Conservation (phyloP, 306 rosid species). For the Corylus avellana region DNA sequence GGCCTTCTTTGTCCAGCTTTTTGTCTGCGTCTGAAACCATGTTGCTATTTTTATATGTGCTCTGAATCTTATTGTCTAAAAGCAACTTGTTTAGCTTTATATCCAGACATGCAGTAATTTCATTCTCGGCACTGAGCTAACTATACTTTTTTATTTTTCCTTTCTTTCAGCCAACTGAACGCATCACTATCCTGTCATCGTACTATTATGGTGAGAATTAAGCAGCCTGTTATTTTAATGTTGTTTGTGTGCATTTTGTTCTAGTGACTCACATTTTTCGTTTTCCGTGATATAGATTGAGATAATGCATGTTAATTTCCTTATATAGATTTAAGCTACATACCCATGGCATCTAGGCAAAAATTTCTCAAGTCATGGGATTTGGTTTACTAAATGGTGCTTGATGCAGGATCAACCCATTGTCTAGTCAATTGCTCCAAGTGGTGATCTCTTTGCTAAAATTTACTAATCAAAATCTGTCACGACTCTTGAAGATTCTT, state of each 20-base stretch:
- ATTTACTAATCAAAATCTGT: neutral
- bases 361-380: neutral
- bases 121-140: slow-evolving; percentile 15
- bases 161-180: slow-evolving; percentile 73
- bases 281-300: neutral
- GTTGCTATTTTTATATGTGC: neutral
- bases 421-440: neutral
- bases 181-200: slow-evolving; percentile 81
- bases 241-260: neutral
- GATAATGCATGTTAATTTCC: neutral
- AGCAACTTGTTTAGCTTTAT: slow-evolving; percentile 14
- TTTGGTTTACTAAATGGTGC: neutral
- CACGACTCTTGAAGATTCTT: neutral
- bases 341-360: neutral
- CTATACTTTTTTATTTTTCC: neutral
- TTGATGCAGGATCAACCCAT: neutral
- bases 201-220: slow-evolving; percentile 82
- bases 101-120: slow-evolving; percentile 3
- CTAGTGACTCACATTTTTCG: neutral
- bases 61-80: neutral
- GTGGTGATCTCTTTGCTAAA: neutral
- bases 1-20: slow-evolving; percentile 7
- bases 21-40: neutral
- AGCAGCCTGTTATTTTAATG: neutral
- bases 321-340: neutral